These are phyloP conservation scores for Umbelopsis ramanniana DNA, from an alignment of 192 early-diverging fungal species.

Conservation along the genomic window DNA sequence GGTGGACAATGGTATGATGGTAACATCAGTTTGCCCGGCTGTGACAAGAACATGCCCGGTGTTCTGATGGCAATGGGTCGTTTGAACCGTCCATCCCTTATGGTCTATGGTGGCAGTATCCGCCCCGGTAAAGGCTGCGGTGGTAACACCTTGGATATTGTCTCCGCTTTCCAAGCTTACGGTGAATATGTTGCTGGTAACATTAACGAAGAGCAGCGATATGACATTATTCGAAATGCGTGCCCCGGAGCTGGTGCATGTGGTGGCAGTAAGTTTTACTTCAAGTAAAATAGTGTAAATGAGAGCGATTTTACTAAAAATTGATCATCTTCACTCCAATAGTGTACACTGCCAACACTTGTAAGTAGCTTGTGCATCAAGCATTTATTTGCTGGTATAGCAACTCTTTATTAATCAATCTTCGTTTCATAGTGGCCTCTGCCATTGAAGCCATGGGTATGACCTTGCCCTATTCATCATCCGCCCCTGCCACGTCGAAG, in stretches of 20 bases:
- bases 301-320: background rate
- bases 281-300: background rate
- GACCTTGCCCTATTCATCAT: conserved; percentile 94
- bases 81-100: conserved; percentile 93
- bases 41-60: conserved; percentile 99
- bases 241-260: conserved; percentile 95
- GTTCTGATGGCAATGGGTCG: conserved; percentile 95
- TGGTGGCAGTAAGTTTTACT: conserved; percentile 79
- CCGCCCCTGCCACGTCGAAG: conserved; percentile 89
- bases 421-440: conserved; percentile 74
- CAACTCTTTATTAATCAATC: background rate
- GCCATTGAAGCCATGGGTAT: conserved; percentile 98
- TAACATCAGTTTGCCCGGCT: conserved; percentile 96
- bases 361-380: conserved; percentile 14
- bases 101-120: conserved; percentile 99
- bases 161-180: conserved; percentile 97
- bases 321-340: background rate
- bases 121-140: conserved; percentile 73
- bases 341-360: conserved; percentile 49
- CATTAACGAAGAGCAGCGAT: conserved; percentile 87
- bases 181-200: conserved; percentile 91
- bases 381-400: background rate
- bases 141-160: conserved; percentile 84
- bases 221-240: conserved; percentile 70
- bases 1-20: conserved; percentile 97